A percentile compares a stretch with the other conserved stretches of the same genome.
phyloP scores from a whole-genome alignment of 768 basidiomycete species.

The Xanthoconium purpureum region DNA sequence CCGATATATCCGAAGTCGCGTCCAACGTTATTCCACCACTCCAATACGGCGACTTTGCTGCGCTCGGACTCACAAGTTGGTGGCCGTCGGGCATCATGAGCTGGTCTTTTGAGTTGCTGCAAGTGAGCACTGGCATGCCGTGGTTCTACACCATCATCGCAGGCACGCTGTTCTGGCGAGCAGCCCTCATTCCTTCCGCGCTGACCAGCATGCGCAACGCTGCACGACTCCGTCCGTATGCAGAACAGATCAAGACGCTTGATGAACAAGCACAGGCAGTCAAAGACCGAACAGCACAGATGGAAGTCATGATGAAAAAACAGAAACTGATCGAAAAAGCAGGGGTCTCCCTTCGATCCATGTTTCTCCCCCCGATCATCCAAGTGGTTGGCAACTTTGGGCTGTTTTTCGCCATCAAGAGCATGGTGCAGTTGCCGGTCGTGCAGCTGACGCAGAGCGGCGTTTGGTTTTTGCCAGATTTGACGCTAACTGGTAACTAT shows the following conservation, averaged over 20 bases:
- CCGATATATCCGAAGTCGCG: slow-evolving; percentile 22
- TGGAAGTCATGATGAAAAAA: slow-evolving; percentile 45
- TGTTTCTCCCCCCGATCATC: slow-evolving; percentile 55
- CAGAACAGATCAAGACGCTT: slow-evolving; percentile 50
- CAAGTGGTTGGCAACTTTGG: slow-evolving; percentile 78
- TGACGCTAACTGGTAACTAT: slow-evolving; percentile 79
- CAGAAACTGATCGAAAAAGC: slow-evolving; percentile 57
- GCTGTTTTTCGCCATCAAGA: slow-evolving; percentile 78
- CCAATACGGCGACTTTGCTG: slow-evolving; percentile 69
- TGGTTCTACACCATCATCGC: slow-evolving; percentile 84
- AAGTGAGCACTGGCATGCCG: slow-evolving; percentile 66
- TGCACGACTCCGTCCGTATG: slow-evolving; percentile 38
- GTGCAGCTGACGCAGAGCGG: slow-evolving; percentile 77
- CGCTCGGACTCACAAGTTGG: slow-evolving; percentile 62
- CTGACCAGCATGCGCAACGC: slow-evolving; percentile 56
- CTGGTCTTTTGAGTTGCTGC: slow-evolving; percentile 63
- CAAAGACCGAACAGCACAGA: slow-evolving; percentile 40
- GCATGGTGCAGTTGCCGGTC: slow-evolving; percentile 68
- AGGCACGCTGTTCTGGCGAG: slow-evolving; percentile 60
- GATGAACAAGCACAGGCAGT: slow-evolving; percentile 38
- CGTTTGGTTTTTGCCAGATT: slow-evolving; percentile 66
- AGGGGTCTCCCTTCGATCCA: slow-evolving; percentile 56
- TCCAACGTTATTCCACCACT: slow-evolving; percentile 42
- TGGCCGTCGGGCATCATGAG: slow-evolving; percentile 65
- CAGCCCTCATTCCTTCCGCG: slow-evolving; percentile 57